phyloP scores from a whole-genome alignment of 2,329 filamentous ascomycete genomes.

The Verticillium nubilum region DNA sequence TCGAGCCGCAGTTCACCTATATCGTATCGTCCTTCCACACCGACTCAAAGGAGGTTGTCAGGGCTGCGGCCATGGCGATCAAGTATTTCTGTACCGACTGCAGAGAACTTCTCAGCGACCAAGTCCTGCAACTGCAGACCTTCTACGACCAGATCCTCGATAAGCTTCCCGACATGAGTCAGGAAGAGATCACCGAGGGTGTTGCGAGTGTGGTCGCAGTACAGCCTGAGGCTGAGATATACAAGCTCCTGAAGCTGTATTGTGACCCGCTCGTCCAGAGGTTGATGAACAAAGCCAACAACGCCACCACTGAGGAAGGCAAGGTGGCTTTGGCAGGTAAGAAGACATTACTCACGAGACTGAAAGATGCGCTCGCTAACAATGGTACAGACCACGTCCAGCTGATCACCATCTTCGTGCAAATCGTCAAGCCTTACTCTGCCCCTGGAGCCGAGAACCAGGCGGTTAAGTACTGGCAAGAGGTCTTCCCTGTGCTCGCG shows the following conservation, averaged over 20 bases:
- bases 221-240: constrained; percentile 74
- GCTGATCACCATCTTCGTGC: constrained; percentile 84
- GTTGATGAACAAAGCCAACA: constrained; percentile 81
- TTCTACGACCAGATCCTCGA: constrained; percentile 92
- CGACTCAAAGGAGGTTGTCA: constrained; percentile 81
- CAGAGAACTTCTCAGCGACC: constrained; percentile 74
- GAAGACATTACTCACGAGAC: constrained; percentile 12
- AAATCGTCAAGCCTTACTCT: constrained; percentile 70
- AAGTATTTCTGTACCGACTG: constrained; percentile 98
- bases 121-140: constrained; percentile 79
- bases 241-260: constrained; percentile 83
- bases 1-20: constrained; percentile 90
- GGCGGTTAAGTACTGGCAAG: constrained; percentile 92
- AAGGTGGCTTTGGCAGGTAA: constrained; percentile 81
- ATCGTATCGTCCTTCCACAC: constrained; percentile 91
- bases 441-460: constrained; percentile 72
- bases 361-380: constrained; percentile 11
- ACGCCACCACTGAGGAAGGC: constrained; percentile 73
- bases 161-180: constrained; percentile 76
- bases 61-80: constrained; percentile 88
- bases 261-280: constrained; percentile 85
- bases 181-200: constrained; percentile 94
- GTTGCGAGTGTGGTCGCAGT: constrained; percentile 87
- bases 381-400: constrained; percentile 71
- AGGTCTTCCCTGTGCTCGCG: constrained; percentile 82